Percentiles rank a stretch among this genome's conserved stretches.
These are phyloP conservation scores for Aureoboletus auriporus DNA, from an alignment of 768 basidiomycete species.

Conservation along the genomic window DNA sequence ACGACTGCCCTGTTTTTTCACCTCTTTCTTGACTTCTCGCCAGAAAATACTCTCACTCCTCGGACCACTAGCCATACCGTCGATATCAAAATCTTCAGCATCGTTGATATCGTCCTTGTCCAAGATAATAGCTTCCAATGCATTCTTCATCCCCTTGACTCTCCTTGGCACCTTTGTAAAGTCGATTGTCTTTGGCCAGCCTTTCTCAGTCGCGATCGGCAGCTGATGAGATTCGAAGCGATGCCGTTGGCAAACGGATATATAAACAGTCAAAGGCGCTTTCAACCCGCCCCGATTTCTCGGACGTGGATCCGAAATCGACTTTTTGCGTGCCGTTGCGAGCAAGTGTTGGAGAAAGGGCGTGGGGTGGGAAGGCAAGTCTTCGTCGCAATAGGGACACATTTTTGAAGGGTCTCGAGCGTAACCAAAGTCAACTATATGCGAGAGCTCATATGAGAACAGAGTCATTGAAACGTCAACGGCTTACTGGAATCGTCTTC, in stretches of 20 bases:
- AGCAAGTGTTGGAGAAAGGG: constrained; percentile 55
- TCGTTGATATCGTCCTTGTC: constrained; percentile 34
- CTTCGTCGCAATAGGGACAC: constrained; percentile 80
- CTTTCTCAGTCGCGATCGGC: constrained; percentile 63
- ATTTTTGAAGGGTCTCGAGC: constrained; percentile 59
- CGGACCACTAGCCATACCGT: constrained; percentile 15
- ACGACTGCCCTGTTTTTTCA: constrained; percentile 62
- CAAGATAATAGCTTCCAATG: constrained; percentile 48
- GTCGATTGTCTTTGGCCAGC: constrained; percentile 76
- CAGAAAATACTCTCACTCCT: constrained; percentile 59
- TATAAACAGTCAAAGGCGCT: constrained; percentile 49
- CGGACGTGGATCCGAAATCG: constrained; percentile 58
- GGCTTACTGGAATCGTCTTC: constrained; percentile 43
- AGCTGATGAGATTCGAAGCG: constrained; percentile 70
- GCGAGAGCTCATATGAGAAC: not conserved
- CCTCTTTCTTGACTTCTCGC: constrained; percentile 58
- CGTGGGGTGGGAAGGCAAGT: constrained; percentile 60
- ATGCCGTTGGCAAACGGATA: constrained; percentile 73
- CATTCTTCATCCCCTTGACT: constrained; percentile 45
- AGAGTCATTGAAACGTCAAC: not conserved
- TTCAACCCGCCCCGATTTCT: constrained; percentile 64
- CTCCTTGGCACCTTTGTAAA: constrained; percentile 54
- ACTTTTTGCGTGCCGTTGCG: constrained; percentile 46
- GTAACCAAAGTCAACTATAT: constrained; percentile 48
- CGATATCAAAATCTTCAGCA: constrained; percentile 9